Conservation (phyloP, 202 grass and related monocot species). For the Digitaria exilis region DNA sequence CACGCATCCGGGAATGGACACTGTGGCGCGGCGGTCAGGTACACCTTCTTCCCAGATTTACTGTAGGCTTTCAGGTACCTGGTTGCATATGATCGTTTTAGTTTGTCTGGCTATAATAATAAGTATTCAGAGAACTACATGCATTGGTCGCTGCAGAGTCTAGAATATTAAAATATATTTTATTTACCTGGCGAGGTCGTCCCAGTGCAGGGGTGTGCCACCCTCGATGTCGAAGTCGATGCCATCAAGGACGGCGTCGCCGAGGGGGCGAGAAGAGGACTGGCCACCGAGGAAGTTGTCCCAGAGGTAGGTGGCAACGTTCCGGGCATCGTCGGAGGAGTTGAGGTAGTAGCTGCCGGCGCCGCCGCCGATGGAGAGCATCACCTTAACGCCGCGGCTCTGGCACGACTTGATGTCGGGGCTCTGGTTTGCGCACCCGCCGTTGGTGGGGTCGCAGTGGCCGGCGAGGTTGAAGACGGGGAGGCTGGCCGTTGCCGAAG, state of each 20-base stretch:
- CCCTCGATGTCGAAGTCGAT: constrained; percentile 80
- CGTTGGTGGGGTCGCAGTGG: constrained; percentile 49
- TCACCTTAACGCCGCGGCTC: constrained; percentile 54
- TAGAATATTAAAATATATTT: too few species aligned
- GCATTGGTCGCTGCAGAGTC: too few species aligned
- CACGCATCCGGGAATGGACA: constrained; percentile 48
- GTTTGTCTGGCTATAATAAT: too few species aligned
- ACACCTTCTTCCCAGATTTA: constrained; percentile 47
- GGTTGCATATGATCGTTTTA: too few species aligned
- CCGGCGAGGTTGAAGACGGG: constrained; percentile 50
- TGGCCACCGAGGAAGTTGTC: constrained; percentile 60
- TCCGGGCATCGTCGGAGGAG: constrained; percentile 40
- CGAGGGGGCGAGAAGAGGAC: constrained; percentile 55
- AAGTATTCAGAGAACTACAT: too few species aligned
- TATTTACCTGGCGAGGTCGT: constrained; percentile 64
- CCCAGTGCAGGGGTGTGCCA: constrained; percentile 42
- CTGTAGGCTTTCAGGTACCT: constrained; percentile 49
- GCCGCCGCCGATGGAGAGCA: constrained; percentile 63
- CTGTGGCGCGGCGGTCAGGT: constrained; percentile 56
- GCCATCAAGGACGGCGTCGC: constrained; percentile 44
- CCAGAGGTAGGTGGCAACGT: constrained; percentile 57
- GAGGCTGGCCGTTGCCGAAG: constrained; percentile 58
- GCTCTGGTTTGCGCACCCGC: constrained; percentile 47
- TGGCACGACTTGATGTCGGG: constrained; percentile 60
- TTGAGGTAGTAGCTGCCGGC: constrained; percentile 51